phyloP scores from a whole-genome alignment of 2,329 filamentous ascomycete species.

The Penicillium polonicum region DNA sequence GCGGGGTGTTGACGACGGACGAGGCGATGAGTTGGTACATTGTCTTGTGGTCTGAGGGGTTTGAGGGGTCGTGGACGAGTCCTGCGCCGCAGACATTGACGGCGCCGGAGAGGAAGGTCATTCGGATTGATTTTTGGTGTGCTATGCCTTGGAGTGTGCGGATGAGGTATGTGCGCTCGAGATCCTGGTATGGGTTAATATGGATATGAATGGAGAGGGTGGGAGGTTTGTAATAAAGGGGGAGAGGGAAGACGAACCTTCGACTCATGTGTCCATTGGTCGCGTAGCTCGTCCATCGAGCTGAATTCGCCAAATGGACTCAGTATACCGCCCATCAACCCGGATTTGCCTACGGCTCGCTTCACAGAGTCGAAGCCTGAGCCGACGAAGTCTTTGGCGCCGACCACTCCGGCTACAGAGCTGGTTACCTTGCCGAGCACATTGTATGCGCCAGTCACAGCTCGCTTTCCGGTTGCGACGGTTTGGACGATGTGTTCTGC shows the following conservation, averaged over 20 bases:
- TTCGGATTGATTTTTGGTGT: slow-evolving; percentile 90
- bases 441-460: slow-evolving; percentile 94
- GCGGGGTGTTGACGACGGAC: slow-evolving; percentile 85
- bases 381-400: slow-evolving; percentile 87
- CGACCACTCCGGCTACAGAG: slow-evolving; percentile 91
- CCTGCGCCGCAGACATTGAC: slow-evolving; percentile 91
- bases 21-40: slow-evolving; percentile 99
- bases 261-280: slow-evolving; percentile 97
- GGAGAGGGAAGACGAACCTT: slow-evolving; percentile 57
- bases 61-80: slow-evolving; percentile 87
- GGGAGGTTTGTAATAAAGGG: neutral
- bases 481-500: slow-evolving; percentile 90
- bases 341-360: slow-evolving; percentile 91
- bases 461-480: slow-evolving; percentile 91
- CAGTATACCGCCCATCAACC: slow-evolving; percentile 91
- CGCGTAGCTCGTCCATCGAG: slow-evolving; percentile 86
- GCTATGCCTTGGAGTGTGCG: slow-evolving; percentile 92
- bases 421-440: slow-evolving; percentile 92
- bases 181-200: slow-evolving; percentile 55
- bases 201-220: neutral
- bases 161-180: slow-evolving; percentile 94
- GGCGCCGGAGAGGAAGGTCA: slow-evolving; percentile 91
- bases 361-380: slow-evolving; percentile 94
- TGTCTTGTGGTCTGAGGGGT: slow-evolving; percentile 92
- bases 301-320: slow-evolving; percentile 97